A percentile compares a stretch with the other conserved stretches of the same genome.
Evolutionary conservation across 228 moss, liverwort and hornwort species (phyloP).

Genomic region (Sphagnum magellanicum): DNA sequence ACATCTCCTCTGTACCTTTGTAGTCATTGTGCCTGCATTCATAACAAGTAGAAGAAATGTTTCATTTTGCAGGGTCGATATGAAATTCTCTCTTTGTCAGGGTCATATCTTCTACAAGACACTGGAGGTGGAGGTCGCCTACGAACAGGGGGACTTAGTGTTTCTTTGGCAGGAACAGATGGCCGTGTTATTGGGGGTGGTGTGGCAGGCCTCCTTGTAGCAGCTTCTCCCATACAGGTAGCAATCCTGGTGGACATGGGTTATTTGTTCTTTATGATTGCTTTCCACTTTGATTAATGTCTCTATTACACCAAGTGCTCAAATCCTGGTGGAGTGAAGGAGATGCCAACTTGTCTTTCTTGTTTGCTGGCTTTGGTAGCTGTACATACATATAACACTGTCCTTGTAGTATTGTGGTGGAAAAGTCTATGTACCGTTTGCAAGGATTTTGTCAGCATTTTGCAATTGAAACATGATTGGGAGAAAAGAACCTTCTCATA

Average conservation of each 20-base stretch:
- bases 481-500: neutral
- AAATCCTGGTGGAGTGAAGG: neutral
- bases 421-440: too few relatives aligned
- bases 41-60: too few relatives aligned
- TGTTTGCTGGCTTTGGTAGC: neutral
- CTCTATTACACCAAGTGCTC: neutral
- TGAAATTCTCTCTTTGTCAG: constrained; percentile 92
- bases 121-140: constrained; percentile 72
- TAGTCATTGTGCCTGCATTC: too few relatives aligned
- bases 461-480: neutral
- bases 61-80: constrained; percentile 66
- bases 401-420: neutral
- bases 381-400: neutral
- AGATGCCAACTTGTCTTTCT: neutral
- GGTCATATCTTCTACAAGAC: constrained; percentile 79
- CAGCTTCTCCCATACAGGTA: constrained; percentile 98
- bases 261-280: neutral
- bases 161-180: constrained; percentile 83
- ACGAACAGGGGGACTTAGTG: constrained; percentile 91
- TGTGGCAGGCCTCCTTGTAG: constrained; percentile 89
- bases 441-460: neutral
- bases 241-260: neutral
- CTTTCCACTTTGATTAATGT: neutral
- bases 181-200: constrained; percentile 95
- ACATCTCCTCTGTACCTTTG: too few relatives aligned